Evolutionary conservation across 2,329 filamentous ascomycete genomes (phyloP).

Genomic region (Dactylellina drechsleri): DNA sequence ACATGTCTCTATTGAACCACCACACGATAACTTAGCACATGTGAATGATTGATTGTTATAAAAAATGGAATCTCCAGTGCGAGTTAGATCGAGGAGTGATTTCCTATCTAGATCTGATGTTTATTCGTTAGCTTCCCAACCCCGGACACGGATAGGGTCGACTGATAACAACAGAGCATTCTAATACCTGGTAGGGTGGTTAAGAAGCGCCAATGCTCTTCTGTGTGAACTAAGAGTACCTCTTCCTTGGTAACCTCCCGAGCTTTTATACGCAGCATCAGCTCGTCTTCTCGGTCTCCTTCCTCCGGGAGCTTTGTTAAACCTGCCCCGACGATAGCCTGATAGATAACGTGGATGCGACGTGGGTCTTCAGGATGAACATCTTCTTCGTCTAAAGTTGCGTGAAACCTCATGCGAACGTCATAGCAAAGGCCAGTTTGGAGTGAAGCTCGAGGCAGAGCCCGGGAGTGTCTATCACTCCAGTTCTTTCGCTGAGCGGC

Average conservation of each 20-base stretch:
- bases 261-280: slow-evolving; percentile 76
- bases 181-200: slow-evolving; percentile 36
- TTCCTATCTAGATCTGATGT: slow-evolving; percentile 65
- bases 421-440: slow-evolving; percentile 88
- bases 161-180: not conserved
- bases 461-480: slow-evolving; percentile 59
- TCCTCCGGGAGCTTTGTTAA: slow-evolving; percentile 69
- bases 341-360: slow-evolving; percentile 91
- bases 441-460: slow-evolving; percentile 65
- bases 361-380: slow-evolving; percentile 94
- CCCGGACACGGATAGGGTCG: not conserved
- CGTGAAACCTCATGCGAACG: slow-evolving; percentile 93
- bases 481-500: slow-evolving; percentile 6
- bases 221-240: slow-evolving; percentile 80
- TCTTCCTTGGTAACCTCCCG: slow-evolving; percentile 81
- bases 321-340: slow-evolving; percentile 82
- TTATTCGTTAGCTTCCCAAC: slow-evolving; percentile 48
- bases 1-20: slow-evolving; percentile 94
- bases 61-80: slow-evolving; percentile 79
- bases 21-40: slow-evolving; percentile 83
- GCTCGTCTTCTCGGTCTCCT: slow-evolving; percentile 61
- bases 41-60: slow-evolving; percentile 83
- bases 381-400: slow-evolving; percentile 80
- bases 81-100: slow-evolving; percentile 75
- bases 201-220: slow-evolving; percentile 77